Evolutionary conservation across 495 filamentous ascomycete species (phyloP).

Genomic region (Neurospora sp.): DNA sequence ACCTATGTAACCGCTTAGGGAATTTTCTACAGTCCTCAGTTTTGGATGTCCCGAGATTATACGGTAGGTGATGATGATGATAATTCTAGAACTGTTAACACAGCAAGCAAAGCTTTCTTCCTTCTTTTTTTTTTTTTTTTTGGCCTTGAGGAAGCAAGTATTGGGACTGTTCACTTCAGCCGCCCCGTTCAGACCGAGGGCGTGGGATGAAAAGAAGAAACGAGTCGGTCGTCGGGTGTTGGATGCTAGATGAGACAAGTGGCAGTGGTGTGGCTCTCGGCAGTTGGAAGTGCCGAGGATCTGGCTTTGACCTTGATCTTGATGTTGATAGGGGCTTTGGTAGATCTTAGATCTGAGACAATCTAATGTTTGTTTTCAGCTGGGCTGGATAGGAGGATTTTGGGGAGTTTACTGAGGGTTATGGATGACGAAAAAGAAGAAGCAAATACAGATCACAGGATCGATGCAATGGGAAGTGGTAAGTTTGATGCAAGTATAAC

Average conservation of each 20-base stretch:
- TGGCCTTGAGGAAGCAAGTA: neutral
- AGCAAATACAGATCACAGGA: neutral
- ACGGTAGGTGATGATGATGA: neutral
- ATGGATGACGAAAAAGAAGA: neutral
- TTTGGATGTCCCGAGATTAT: too few species aligned
- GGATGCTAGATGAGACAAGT: neutral
- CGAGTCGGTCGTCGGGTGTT: neutral
- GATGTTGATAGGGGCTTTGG: neutral
- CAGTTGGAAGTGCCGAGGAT: neutral
- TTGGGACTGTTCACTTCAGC: neutral
- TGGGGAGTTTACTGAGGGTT: too few species aligned
- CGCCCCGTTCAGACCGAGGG: neutral
- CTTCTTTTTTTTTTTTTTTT: too few species aligned
- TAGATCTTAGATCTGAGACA: neutral
- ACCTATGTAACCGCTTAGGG: too few species aligned
- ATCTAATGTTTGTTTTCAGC: neutral
- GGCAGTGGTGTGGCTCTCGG: neutral
- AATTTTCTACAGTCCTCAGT: too few species aligned
- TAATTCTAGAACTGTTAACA: neutral
- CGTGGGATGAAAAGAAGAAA: neutral
- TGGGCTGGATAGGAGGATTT: too few species aligned
- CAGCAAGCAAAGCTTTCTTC: too few species aligned
- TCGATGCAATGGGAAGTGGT: too few species aligned
- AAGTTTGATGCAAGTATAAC: too few species aligned
- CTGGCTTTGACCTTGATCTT: neutral